Evolutionary conservation across 108 stramenopile genomes (phyloP), one percentile per base, ranked within the genome.

Genomic region (Pseudonitzschia multistriata): DNA sequence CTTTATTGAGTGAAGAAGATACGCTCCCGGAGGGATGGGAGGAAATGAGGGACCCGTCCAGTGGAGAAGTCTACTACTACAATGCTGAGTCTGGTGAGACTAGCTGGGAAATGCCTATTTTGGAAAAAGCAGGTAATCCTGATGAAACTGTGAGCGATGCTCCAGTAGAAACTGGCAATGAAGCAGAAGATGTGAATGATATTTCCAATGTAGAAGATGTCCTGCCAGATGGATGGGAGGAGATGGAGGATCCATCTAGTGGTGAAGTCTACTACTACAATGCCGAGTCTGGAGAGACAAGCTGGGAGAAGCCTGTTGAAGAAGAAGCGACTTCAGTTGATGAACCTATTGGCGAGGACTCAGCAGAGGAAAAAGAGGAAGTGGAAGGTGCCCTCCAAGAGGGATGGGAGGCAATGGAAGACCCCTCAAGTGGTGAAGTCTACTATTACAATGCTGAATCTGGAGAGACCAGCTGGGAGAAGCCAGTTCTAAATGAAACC

Each of bases 221-320:
- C 5, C 45, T 88, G 40, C 81, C 79, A n/a, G 73, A 73, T 14
- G 79, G 79, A 19, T 89, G 88, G 86, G 73, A 56, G 42, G 83
- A 86, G 55, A 34, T 63, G 2, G 54, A 57, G 15, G 91, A 88
- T 66, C 72, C 59, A 35, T 48, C 34, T 19, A 62, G 73, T 27
- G 86, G 84, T 15, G 66, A 33, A 31, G 30, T 66, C 0, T 91
- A 85, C 67, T 91, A 81, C 71, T 88, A 82, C 77, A 88, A 94
- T 61, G 69, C 54, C 25, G 48, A 52, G 27, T 73, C 81, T 6
- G 77, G 73, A 27, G 83, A 83, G 56, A 90, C 86, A 14, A 67
- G 78, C 29, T 94, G 93, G 93, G 83, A 84, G 7, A 52, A 60
- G 25, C 83, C 78, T 5, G 33, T 17, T 40, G 25, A 40, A 57